Conservation (phyloP, 1,284 basidiomycete species). For the Mycena citricolor region DNA sequence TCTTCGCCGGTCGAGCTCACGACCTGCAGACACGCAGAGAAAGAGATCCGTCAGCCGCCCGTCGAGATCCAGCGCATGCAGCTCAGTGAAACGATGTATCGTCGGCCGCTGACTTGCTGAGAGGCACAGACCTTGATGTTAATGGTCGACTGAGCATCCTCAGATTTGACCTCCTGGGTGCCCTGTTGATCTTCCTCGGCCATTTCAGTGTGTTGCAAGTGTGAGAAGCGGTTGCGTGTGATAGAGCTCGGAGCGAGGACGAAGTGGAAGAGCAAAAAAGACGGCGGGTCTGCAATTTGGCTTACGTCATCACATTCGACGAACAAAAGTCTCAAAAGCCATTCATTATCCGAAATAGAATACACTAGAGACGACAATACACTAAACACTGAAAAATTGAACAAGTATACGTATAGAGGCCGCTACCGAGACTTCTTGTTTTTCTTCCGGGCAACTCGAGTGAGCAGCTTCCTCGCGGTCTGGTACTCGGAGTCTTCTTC, state of each 20-base stretch:
- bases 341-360: too few relatives aligned
- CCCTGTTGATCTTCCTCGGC: conserved; percentile 59
- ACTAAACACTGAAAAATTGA: too few relatives aligned
- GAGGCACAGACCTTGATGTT: conserved; percentile 72
- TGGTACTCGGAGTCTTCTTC: conserved; percentile 70
- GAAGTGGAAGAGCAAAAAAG: too few relatives aligned
- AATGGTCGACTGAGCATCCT: conserved; percentile 71
- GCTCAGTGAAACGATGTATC: neutral
- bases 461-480: conserved; percentile 53
- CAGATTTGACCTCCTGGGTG: conserved; percentile 55
- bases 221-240: too few relatives aligned
- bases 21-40: conserved; percentile 59
- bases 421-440: conserved; percentile 28
- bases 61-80: neutral
- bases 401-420: conserved; percentile 4
- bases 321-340: neutral
- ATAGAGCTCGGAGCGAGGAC: too few relatives aligned
- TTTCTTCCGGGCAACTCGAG: conserved; percentile 41
- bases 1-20: conserved; percentile 81
- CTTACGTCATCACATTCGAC: too few relatives aligned
- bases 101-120: too few relatives aligned
- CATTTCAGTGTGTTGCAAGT: too few relatives aligned
- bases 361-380: too few relatives aligned
- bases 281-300: too few relatives aligned
- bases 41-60: conserved; percentile 17